phyloP scores from a whole-genome alignment of 495 filamentous ascomycete genomes.

The Neurospora sp. region DNA sequence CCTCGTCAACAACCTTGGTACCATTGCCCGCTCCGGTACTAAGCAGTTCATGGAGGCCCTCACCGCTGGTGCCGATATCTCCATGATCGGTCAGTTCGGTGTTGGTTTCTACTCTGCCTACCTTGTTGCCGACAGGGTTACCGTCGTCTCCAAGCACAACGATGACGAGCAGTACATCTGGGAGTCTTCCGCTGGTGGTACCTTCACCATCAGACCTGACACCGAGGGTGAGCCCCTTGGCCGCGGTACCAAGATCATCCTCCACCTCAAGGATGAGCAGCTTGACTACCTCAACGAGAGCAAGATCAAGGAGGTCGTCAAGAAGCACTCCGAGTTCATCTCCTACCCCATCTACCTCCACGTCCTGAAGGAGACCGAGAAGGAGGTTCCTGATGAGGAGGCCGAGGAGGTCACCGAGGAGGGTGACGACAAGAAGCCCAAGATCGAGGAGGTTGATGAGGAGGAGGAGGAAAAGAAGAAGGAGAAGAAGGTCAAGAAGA shows the following conservation, averaged over 20 bases:
- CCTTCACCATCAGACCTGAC: conserved; percentile 87
- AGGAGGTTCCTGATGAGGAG: conserved; percentile 94
- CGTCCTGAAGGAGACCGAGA: conserved; percentile 98
- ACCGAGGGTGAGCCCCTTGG: conserved; percentile 83
- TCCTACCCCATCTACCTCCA: conserved; percentile 99
- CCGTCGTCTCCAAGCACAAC: conserved; percentile 95
- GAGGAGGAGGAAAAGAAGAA: conserved; percentile 76
- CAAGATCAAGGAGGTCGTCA: conserved; percentile 99
- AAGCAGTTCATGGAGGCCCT: conserved; percentile 99
- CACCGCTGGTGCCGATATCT: conserved; percentile 95
- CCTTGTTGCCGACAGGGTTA: conserved; percentile 94
- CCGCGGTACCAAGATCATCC: conserved; percentile 94
- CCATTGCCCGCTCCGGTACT: conserved; percentile 95
- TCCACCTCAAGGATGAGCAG: conserved; percentile 99
- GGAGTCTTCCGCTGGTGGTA: conserved; percentile 96
- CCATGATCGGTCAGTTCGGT: conserved; percentile 99
- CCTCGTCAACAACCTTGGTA: conserved; percentile 99
- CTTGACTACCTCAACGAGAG: conserved; percentile 94
- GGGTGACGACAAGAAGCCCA: conserved; percentile 72
- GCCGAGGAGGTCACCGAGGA: conserved; percentile 64
- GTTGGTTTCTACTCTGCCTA: conserved; percentile 99
- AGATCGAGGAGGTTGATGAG: conserved; percentile 71
- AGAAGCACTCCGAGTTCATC: conserved; percentile 99
- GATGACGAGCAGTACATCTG: conserved; percentile 99
- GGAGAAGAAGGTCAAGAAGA: conserved; percentile 94